Evolutionary conservation across 345 rosid species (phyloP).

Genomic region (Salix dunnii): DNA sequence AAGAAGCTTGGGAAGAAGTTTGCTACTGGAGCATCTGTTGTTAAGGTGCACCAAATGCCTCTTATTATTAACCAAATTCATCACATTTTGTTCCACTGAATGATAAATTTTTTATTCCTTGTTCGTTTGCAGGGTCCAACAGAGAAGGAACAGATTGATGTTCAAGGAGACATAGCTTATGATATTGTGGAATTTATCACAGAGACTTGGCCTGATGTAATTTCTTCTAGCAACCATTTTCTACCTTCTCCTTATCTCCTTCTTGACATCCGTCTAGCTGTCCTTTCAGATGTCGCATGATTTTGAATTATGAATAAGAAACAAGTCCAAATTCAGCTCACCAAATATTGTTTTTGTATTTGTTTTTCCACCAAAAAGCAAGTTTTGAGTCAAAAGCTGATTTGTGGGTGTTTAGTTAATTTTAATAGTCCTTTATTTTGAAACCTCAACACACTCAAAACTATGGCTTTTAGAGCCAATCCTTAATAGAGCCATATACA

Average conservation of each 20-base stretch:
- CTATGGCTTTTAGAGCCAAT: not conserved
- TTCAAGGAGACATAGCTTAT: slow-evolving; percentile 91
- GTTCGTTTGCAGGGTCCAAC: slow-evolving; percentile 72
- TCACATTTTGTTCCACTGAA: not conserved
- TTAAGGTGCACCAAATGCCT: slow-evolving; percentile 56
- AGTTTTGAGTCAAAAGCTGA: not conserved
- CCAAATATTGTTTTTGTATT: not conserved
- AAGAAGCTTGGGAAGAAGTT: slow-evolving; percentile 96
- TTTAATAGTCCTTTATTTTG: not conserved
- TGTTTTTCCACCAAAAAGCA: not conserved
- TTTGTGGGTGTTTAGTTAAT: not conserved
- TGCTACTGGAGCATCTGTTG: slow-evolving; percentile 97
- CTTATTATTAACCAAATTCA: not conserved
- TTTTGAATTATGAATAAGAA: not conserved
- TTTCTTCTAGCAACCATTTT: not conserved
- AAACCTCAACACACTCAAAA: not conserved
- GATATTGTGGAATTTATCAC: slow-evolving; percentile 83
- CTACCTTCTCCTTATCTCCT: not conserved
- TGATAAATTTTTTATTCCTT: slow-evolving; percentile 1
- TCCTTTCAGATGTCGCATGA: not conserved
- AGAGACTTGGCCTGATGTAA: slow-evolving; percentile 88
- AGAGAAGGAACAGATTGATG: slow-evolving; percentile 95
- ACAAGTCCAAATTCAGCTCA: not conserved
- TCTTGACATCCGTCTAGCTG: not conserved
- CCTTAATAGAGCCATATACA: not conserved